These are phyloP conservation scores for Lodderomyces metapsilosis DNA, from an alignment of 1,139 yeast species.

Conservation along the genomic window DNA sequence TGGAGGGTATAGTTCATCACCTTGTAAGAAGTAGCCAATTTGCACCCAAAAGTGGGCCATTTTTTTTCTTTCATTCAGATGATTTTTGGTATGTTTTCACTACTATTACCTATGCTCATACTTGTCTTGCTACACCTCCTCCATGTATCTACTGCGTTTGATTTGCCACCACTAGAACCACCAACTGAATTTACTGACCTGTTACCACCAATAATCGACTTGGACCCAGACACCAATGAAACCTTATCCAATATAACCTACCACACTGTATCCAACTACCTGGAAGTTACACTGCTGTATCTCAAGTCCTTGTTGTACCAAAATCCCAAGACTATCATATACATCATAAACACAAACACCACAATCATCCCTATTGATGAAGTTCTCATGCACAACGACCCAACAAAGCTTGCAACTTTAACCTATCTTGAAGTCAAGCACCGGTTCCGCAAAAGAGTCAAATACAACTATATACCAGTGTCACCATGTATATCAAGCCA, in stretches of 20 bases:
- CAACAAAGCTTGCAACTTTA: not conserved
- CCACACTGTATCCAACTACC: conserved; percentile 2
- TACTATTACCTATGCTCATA: not conserved
- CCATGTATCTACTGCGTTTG: not conserved
- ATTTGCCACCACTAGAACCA: not conserved
- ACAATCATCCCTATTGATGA: conserved; percentile 12
- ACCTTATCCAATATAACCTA: conserved; percentile 2
- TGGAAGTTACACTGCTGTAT: not conserved
- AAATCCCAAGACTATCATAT: conserved; percentile 10
- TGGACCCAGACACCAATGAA: not conserved
- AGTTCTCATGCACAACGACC: conserved; percentile 1
- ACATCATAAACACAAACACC: conserved; percentile 10
- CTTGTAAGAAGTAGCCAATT: not conserved
- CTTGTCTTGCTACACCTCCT: not conserved
- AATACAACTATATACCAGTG: conserved; percentile 9
- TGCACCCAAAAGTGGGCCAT: not conserved
- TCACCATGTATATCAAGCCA: conserved; percentile 11
- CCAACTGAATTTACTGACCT: not conserved
- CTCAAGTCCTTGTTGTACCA: conserved; percentile 2
- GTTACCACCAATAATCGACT: not conserved
- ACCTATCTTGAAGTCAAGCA: conserved; percentile 9
- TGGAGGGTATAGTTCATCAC: no score
- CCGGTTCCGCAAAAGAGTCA: not conserved
- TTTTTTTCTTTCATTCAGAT: not conserved
- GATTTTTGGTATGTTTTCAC: not conserved